Evolutionary conservation across 345 rosid species (phyloP), one percentile per base, ranked within the genome.

Genomic region (Syzygium aromaticum): DNA sequence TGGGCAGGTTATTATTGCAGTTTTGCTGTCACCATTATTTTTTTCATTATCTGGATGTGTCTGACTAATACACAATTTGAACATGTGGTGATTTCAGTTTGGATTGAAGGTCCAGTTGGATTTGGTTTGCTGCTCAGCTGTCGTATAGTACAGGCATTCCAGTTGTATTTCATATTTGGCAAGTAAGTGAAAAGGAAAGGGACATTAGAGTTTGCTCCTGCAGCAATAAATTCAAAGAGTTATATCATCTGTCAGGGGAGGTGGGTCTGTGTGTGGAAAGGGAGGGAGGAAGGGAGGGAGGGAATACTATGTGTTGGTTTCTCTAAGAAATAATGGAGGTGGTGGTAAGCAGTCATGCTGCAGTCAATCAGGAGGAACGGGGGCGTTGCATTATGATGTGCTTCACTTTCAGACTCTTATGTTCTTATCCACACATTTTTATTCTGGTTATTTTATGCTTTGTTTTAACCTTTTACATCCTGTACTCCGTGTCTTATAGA

Each of bases 91-190:
- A 87, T 93, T 89, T 86, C 92, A 96, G 99, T 93, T 33, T 97
- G 99, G 98, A 46, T 96, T 28, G 98, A 95, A 93, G 99, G 98
- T 90, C 98, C 99, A 43, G 91, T 97, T 52, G 98, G 98, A 87
- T 97, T 96, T 84, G 99, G 98, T 91, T 93, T 97, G 90, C 90
- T 97, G 89, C 91, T 97, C 87, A 91, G 98, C 89, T 94, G 97
- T 87, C 99, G 98, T 88, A 93, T 96, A 88, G 90, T 96, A 84
- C 96, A 97, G 90, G 95, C 97, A 38, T 97, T 92, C 87, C 99
- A 97, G 73, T 92, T 97, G 84, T 96, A 97, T 92, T 90, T 91
- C 92, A 93, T 96, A 90, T 96, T 96, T 92, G 95, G 93, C 90
- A 95, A 92, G 99, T 97, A 90, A 92, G 96, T 89, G 25, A 14